phyloP scores from a whole-genome alignment of 169 alveolate species.

The Plasmodium cynomolgi region DNA sequence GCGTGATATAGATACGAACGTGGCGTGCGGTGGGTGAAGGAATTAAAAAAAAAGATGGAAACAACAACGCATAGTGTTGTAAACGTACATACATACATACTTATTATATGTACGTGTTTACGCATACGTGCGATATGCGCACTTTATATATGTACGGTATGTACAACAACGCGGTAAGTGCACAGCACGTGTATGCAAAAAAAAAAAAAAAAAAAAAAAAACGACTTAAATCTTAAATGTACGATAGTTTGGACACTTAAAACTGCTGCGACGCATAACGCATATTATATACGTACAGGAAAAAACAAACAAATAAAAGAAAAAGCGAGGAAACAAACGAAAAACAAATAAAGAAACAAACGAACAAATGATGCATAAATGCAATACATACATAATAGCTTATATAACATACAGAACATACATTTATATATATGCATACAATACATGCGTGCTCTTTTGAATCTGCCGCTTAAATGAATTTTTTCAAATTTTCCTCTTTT shows the following conservation, averaged over 20 bases:
- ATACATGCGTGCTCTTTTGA: neutral
- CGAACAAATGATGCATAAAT: neutral
- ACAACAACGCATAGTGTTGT: neutral
- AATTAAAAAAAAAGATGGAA: neutral
- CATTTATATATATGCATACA: neutral
- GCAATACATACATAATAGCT: neutral
- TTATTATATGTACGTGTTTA: neutral
- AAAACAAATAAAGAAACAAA: neutral
- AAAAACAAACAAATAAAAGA: neutral
- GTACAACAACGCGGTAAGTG: neutral
- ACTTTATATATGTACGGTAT: neutral
- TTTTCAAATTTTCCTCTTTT: neutral
- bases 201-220: too few relatives aligned
- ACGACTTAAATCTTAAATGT: neutral
- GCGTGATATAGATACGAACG: neutral
- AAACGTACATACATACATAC: neutral
- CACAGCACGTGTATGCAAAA: neutral
- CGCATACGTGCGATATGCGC: neutral
- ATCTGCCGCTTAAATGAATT: neutral
- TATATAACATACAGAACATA: neutral
- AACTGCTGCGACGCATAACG: neutral
- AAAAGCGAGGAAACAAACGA: neutral
- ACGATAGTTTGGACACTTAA: slow-evolving; percentile 1
- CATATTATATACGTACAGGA: neutral
- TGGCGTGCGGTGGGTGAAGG: neutral